These are phyloP conservation scores for Mycena rosella DNA, from an alignment of 768 basidiomycete genomes.

Conservation along the genomic window DNA sequence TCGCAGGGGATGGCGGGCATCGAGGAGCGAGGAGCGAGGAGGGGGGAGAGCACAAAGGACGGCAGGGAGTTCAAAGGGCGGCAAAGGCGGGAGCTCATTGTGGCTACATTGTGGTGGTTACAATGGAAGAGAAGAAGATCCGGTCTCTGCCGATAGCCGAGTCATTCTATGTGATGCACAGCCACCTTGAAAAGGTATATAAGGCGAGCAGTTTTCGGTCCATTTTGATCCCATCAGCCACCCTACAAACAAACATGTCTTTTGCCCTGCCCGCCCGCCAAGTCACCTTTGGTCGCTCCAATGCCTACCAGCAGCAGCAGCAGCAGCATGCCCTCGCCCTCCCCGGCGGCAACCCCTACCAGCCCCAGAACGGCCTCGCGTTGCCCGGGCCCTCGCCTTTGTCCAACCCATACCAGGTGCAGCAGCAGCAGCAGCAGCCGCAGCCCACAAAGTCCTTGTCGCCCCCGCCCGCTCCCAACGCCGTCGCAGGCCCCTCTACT, in stretches of 20 bases:
- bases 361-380: slow-evolving; percentile 53
- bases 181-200: slow-evolving; percentile 53
- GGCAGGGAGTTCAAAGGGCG: background rate
- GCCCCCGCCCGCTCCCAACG: slow-evolving; percentile 49
- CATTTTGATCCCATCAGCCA: slow-evolving; percentile 50
- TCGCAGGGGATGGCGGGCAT: background rate
- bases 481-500: slow-evolving; percentile 70
- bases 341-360: slow-evolving; percentile 67
- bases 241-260: slow-evolving; percentile 59
- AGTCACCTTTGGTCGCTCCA: slow-evolving; percentile 80
- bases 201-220: slow-evolving; percentile 48
- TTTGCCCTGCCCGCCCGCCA: slow-evolving; percentile 84
- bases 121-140: slow-evolving; percentile 14
- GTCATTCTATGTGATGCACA: background rate
- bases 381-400: slow-evolving; percentile 70
- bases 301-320: slow-evolving; percentile 52
- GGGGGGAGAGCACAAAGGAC: too few relatives aligned
- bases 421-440: slow-evolving; percentile 48
- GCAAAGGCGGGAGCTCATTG: too few relatives aligned
- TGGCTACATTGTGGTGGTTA: background rate
- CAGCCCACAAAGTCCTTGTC: slow-evolving; percentile 43
- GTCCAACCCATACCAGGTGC: slow-evolving; percentile 58
- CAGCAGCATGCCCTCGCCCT: slow-evolving; percentile 64
- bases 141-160: too few relatives aligned
- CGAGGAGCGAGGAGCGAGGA: background rate